Evolutionary conservation across 2,329 filamentous ascomycete species (phyloP), one percentile per base, ranked within the genome.

Genomic region (Cercospora sp.): DNA sequence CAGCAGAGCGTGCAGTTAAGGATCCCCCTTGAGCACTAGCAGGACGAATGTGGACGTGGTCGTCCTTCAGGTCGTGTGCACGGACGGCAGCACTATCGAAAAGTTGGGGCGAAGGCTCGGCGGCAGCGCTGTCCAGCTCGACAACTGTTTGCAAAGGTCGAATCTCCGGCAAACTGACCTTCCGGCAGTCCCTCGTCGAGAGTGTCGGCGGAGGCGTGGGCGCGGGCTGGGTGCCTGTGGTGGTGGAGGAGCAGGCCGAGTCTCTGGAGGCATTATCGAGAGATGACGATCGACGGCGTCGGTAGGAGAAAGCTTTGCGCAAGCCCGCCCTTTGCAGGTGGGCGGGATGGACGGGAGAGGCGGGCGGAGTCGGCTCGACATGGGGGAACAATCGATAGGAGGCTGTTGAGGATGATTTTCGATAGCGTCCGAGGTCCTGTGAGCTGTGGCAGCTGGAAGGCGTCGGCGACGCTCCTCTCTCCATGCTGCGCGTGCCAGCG

Each of bases 351-450:
- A 71, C 71, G 23, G 75, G 74, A 16, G 72, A 73, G 12, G 69
- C 65, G 40, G 73, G 71, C 55, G 73, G 75, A 18, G 72, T 75
- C 16, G 73, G 68, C 40, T 74, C 75, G 58, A 75, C 73, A 53
- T 67, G 68, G 2, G 75, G 75, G 62, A 76, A 76, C 10, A 76
- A 65, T 48, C 74, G 71, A 66, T 76, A 76, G 36, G 69, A 69
- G 45, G 68, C 62, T 16, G 64, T 66, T 3, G 66, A 42, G 36
- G 36, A 42, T 42, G 36, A 61, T 60, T 62, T 67, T 58, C 68
- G 69, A 28, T 55, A 58, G 20, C 58, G 64, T 60, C 64, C 66
- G 16, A 63, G 63, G 28, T 72, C 62, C 28, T 67, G 63, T 18
- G 61, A 68, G 30, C 30, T 63, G 58, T 66, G 65, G 58, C 55